Base-by-base conservation (phyloP, 768 basidiomycete species). In the Hortiboletus flavorubellus region DNA sequence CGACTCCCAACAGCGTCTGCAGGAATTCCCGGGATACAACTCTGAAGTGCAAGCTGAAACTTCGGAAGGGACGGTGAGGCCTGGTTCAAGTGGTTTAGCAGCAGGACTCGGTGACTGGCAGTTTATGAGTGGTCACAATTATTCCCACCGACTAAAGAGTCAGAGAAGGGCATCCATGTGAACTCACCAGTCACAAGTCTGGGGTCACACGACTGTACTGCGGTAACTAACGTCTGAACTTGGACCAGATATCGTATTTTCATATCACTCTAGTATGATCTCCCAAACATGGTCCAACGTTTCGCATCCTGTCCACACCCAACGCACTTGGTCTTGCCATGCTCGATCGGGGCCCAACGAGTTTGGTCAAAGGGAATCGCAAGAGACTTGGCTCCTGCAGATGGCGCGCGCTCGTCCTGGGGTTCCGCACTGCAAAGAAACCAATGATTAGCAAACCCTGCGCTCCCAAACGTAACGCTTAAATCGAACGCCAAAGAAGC, bases 221-320 rank as follows among this genome's bases (percentile, higher is more conserved):
- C 21, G 2, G 21, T 21, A 2, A 21, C 21, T 21, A 21, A 21
- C 21, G 21, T 21, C 21, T 21, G 21, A 21, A 21, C 21, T 21
- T 21, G 21, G 21, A 21, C 21, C 21, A 21, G 39, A 50, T 43
- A 37, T 26, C 35, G 14, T 23, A 33, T 33, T 42, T 47, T 26
- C 46, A 33, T 26, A 0, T 30, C 9, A 41, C 40, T 64, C 69
- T 80, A 93, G 67, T 92, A 93, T 21, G 87, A 89, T 63, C 92
- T 79, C 38, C 97, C 97, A 73, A 98, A 99, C 82, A 99, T 78
- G 61, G 95, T 95, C 94, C 94, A 98, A 64, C 90, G 81, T 77
- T 97, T 98, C 53, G 94, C 91, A 64, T 90, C 85, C 58, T 80
- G 77, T 31, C 87, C 90, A 70, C 97, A 99, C 12, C 83, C 91